Evolutionary conservation across 177 flowering plant species (phyloP).

Genomic region (Tripterygium wilfordii): DNA sequence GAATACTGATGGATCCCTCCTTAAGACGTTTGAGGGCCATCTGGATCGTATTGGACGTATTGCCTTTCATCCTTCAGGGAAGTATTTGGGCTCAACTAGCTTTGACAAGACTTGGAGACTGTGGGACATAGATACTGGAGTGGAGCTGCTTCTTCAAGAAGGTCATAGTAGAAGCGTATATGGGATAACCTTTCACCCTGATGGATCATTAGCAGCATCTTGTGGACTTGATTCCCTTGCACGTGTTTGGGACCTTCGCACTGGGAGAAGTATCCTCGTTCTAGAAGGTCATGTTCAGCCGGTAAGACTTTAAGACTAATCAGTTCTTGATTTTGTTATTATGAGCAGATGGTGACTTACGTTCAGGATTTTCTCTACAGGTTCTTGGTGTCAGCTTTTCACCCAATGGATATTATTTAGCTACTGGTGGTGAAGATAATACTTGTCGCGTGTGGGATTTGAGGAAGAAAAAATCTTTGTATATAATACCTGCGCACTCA

Average conservation of each 20-base stretch:
- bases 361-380: no score
- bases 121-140: constrained; percentile 83
- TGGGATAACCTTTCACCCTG: constrained; percentile 78
- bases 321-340: no score
- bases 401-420: constrained; percentile 95
- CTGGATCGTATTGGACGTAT: constrained; percentile 89
- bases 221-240: constrained; percentile 93
- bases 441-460: constrained; percentile 95
- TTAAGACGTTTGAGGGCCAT: constrained; percentile 81
- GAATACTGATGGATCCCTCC: constrained; percentile 66
- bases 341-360: no score
- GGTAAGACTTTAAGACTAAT: constrained; percentile 49
- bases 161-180: constrained; percentile 95
- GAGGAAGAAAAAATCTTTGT: constrained; percentile 75
- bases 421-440: constrained; percentile 94
- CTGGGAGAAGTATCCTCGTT: constrained; percentile 85
- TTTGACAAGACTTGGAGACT: constrained; percentile 99
- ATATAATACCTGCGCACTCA: constrained; percentile 87
- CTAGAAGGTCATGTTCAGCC: constrained; percentile 97
- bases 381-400: constrained; percentile 77
- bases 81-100: constrained; percentile 86
- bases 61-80: constrained; percentile 96
- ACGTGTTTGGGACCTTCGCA: constrained; percentile 97
- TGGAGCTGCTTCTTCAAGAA: constrained; percentile 96
- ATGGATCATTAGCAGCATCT: constrained; percentile 92